phyloP scores from a whole-genome alignment of 2,329 filamentous ascomycete species.

The Botryotinia narcissicola region DNA sequence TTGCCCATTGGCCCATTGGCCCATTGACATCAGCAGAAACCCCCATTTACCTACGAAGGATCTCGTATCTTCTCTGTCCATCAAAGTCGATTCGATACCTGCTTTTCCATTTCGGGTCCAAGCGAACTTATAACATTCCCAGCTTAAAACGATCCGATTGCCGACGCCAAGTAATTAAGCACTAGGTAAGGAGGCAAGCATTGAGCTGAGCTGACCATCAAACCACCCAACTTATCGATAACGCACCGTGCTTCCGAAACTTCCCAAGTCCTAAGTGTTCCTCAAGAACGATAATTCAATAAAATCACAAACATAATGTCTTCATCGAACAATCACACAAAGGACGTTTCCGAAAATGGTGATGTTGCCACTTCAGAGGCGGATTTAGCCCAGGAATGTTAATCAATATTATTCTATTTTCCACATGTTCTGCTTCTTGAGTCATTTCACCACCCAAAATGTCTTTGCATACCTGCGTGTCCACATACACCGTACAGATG shows the following conservation, averaged over 20 bases:
- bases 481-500: not conserved
- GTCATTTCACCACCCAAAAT: not conserved
- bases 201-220: not conserved
- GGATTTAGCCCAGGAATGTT: conserved; percentile 15
- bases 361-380: not conserved
- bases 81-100: not conserved
- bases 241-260: not conserved
- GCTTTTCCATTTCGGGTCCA: not conserved
- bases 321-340: not conserved
- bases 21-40: not conserved
- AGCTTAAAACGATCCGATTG: not conserved
- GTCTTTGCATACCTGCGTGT: not conserved
- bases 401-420: not conserved
- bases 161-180: not conserved
- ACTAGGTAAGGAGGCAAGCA: not conserved
- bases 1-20: too few species aligned
- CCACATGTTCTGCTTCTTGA: not conserved
- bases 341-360: not conserved
- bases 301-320: conserved; percentile 2
- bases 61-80: not conserved
- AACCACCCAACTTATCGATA: conserved; percentile 10
- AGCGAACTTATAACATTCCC: not conserved
- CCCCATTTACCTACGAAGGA: not conserved
- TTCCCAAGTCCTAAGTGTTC: not conserved
- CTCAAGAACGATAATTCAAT: not conserved